phyloP scores from a whole-genome alignment of 176 grass and related monocot species.

The Triticum dicoccoides region DNA sequence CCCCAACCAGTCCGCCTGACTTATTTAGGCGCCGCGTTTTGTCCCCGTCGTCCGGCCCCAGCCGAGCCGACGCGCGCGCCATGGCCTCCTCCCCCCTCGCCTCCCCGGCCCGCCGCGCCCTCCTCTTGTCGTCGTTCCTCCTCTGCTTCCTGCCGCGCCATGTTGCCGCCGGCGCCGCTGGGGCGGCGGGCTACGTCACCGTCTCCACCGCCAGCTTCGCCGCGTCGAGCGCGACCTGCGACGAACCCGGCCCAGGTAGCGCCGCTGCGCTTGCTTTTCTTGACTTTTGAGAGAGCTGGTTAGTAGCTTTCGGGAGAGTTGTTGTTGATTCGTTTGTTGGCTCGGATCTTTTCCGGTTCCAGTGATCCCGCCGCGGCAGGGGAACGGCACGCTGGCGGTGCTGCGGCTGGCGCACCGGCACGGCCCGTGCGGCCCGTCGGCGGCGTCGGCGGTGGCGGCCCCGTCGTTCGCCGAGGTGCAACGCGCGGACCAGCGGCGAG shows the following conservation, averaged over 20 bases:
- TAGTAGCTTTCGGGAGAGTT: background rate
- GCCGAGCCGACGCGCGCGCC: background rate
- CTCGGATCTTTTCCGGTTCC: background rate
- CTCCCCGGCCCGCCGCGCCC: background rate
- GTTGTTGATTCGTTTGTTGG: background rate
- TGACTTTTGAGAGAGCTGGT: background rate
- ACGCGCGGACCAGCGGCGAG: slow-evolving; percentile 53
- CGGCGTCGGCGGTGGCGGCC: background rate
- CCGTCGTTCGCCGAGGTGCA: slow-evolving; percentile 49
- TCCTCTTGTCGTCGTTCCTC: slow-evolving; percentile 13
- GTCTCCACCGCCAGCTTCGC: slow-evolving; percentile 35
- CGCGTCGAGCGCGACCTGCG: slow-evolving; percentile 3
- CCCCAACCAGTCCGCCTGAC: background rate
- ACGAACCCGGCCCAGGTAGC: slow-evolving; percentile 12
- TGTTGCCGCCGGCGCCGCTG: background rate
- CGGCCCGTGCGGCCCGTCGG: slow-evolving; percentile 56
- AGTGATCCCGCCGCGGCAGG: background rate
- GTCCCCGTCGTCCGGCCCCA: background rate
- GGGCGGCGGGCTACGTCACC: slow-evolving; percentile 12
- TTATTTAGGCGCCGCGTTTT: slow-evolving; percentile 43
- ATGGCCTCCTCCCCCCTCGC: slow-evolving; percentile 1
- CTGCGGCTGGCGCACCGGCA: slow-evolving; percentile 63
- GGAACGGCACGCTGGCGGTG: slow-evolving; percentile 27
- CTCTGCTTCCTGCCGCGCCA: slow-evolving; percentile 8
- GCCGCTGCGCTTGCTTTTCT: background rate